A percentile compares a stretch with the other conserved stretches of the same genome.
Conservation (phyloP, 768 basidiomycete species). For the Agaricus blazei region DNA sequence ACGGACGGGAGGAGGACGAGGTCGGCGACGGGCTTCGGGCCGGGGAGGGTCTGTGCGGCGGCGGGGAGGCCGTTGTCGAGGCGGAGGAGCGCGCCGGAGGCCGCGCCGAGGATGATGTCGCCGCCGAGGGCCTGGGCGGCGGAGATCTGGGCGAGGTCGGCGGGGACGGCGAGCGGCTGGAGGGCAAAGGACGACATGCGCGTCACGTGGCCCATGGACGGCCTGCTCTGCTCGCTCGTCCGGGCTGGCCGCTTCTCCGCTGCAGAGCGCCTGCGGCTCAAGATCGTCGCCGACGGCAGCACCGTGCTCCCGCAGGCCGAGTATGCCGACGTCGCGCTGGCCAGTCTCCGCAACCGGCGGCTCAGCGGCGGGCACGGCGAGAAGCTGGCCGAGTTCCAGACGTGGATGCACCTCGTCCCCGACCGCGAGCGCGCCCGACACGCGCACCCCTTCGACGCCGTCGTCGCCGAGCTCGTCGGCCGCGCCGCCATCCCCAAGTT, state of each 20-base stretch:
- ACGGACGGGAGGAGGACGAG: constrained; percentile 78
- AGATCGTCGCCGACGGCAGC: background rate
- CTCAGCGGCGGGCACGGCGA: background rate
- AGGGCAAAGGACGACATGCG: background rate
- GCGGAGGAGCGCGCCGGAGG: constrained; percentile 79
- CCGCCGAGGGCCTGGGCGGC: constrained; percentile 41
- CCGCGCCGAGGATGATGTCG: constrained; percentile 84
- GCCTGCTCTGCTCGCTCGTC: background rate
- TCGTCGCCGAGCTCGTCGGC: background rate
- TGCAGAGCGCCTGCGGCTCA: constrained; percentile 3
- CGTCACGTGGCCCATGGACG: background rate
- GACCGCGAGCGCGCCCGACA: background rate
- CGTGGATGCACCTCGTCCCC: constrained; percentile 1
- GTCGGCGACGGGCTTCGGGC: constrained; percentile 69
- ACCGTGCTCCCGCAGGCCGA: background rate
- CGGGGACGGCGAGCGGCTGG: too few relatives aligned
- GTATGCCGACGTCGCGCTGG: background rate
- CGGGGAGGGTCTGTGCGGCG: constrained; percentile 48
- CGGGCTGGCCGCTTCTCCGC: constrained; percentile 1
- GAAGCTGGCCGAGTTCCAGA: background rate
- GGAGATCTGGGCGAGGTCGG: background rate
- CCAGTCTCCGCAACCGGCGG: constrained; percentile 1
- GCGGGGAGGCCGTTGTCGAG: constrained; percentile 66
- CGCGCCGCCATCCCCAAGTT: background rate
- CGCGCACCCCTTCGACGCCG: background rate